Evolutionary conservation across 306 rosid genomes (phyloP), one percentile per base, ranked within the genome.

Genomic region (Prunus campanulata): DNA sequence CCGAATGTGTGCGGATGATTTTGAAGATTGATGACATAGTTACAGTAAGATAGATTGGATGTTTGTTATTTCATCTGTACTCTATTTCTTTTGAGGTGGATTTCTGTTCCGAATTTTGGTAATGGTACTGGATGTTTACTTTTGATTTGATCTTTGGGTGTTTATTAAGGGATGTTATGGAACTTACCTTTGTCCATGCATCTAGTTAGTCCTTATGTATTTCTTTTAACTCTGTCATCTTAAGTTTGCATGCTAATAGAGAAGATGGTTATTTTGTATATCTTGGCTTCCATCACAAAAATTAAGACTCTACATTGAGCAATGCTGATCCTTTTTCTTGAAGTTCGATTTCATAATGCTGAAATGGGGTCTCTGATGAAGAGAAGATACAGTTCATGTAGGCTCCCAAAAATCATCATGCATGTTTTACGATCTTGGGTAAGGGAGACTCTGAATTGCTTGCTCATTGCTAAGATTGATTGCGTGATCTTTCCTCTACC

Each of bases 11-110:
- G 78, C 86, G 99, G 89, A 95, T 95, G 99, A 92, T 95, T 78
- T 87, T 95, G 96, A 95, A 95, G 92, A 95, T 95, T 54, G 99
- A 95, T 83, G 99, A 95, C 78, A 95, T 95, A 79, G 99, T 95
- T 32, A 92, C 97, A 8, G 99, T 95, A 81, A 89, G 99, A 88
- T 94, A 79, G 65, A 71, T 72, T 72, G 18, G 70, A 15, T 48
- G 30, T 30, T 50, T 81, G 70, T 32, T 39, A 42, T 20, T 80
- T 71, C 66, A 42, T 70, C 25, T 3, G 27, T 35, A 12, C 66
- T 66, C 27, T 57, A 61, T 79, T 3, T 73, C 66, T 56, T 76
- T 50, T 48, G 72, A 62, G 50, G 55, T 30, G 15, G 60, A 7
- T 42, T 68, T 61, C 70, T 68, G 71, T 75, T 73, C 67, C 51